phyloP scores from a whole-genome alignment of 352 stramenopile species.

The Phytophthora agathidicida region DNA sequence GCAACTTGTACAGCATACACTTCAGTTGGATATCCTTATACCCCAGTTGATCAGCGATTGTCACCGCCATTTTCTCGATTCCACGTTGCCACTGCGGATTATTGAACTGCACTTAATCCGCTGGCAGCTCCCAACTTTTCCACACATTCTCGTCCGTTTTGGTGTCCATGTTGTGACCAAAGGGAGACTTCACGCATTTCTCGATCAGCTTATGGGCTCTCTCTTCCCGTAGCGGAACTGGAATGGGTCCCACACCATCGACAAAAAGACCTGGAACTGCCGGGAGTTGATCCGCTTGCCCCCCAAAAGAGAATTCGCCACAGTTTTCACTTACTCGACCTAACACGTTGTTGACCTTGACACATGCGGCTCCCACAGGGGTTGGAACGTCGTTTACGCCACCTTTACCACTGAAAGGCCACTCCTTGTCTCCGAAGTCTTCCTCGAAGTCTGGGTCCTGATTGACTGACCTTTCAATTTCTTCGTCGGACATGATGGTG shows the following conservation, averaged over 20 bases:
- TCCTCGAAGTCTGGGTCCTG: constrained; percentile 3
- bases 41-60: constrained; percentile 3
- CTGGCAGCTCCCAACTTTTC: constrained; percentile 23
- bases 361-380: neutral
- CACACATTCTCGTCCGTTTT: constrained; percentile 26
- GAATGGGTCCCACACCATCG: constrained; percentile 8
- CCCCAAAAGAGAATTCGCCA: constrained; percentile 12
- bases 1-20: constrained; percentile 47
- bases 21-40: constrained; percentile 16
- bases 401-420: constrained; percentile 4
- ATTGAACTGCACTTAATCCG: constrained; percentile 13
- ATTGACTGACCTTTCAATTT: constrained; percentile 18
- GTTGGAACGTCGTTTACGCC: neutral
- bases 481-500: too few relatives aligned
- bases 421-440: constrained; percentile 6
- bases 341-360: constrained; percentile 9
- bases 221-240: constrained; percentile 11
- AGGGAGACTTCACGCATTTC: constrained; percentile 36
- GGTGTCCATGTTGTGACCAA: constrained; percentile 19
- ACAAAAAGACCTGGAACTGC: constrained; percentile 8
- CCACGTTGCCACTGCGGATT: constrained; percentile 19
- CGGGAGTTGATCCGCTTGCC: constrained; percentile 8
- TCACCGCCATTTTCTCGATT: constrained; percentile 4
- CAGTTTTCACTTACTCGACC: neutral
- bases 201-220: constrained; percentile 7